Percentiles rank a stretch among this genome's conserved stretches.
Conservation (phyloP, 371 early-diverging fungal species). For the Haplosporangium sp. region DNA sequence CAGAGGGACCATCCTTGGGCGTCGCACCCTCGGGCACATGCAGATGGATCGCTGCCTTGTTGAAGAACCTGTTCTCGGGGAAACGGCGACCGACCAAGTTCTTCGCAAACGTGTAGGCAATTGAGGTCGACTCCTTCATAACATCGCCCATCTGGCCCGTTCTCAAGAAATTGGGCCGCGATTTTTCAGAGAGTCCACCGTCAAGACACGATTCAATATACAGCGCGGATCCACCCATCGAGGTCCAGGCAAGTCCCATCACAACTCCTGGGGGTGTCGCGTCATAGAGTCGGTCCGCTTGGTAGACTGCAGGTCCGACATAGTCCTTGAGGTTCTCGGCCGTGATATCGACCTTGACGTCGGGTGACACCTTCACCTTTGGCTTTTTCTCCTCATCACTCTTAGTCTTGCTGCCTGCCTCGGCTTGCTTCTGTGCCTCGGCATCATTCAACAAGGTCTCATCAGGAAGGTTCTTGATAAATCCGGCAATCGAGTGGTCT, state of each 20-base stretch:
- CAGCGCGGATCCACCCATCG: slow-evolving; percentile 92
- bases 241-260: slow-evolving; percentile 97
- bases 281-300: slow-evolving; percentile 91
- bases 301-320: slow-evolving; percentile 92
- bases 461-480: slow-evolving; percentile 33
- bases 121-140: slow-evolving; percentile 97
- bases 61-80: slow-evolving; percentile 92
- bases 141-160: slow-evolving; percentile 98
- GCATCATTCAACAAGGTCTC: slow-evolving; percentile 40
- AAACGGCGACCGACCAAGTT: slow-evolving; percentile 76
- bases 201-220: slow-evolving; percentile 96
- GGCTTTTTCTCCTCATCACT: slow-evolving; percentile 8
- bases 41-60: slow-evolving; percentile 88
- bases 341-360: slow-evolving; percentile 69
- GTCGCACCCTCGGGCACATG: slow-evolving; percentile 99
- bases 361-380: slow-evolving; percentile 63
- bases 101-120: slow-evolving; percentile 95
- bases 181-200: slow-evolving; percentile 70
- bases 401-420: slow-evolving; percentile 21
- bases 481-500: slow-evolving; percentile 20
- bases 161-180: slow-evolving; percentile 74
- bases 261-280: slow-evolving; percentile 92
- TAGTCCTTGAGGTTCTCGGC: slow-evolving; percentile 86
- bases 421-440: slow-evolving; percentile 15
- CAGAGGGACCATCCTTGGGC: slow-evolving; percentile 98